These are phyloP conservation scores for Pichia norvegensis DNA, from an alignment of 1,139 yeast genomes.

Conservation along the genomic window DNA sequence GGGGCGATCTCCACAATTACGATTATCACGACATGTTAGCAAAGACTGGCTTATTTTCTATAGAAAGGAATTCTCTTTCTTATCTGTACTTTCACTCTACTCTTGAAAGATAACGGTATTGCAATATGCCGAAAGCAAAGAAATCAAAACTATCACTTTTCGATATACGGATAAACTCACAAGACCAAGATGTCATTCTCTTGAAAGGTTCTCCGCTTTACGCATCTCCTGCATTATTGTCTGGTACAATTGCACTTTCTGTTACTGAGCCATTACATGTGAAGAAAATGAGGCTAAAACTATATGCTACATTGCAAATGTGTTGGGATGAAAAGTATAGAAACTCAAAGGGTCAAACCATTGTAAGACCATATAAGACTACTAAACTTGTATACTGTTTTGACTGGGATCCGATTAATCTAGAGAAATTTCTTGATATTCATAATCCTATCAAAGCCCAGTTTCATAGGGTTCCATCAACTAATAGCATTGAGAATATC, in stretches of 20 bases:
- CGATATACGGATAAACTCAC: conserved; percentile 55
- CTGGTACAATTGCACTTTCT: conserved; percentile 73
- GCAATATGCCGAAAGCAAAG: conserved; percentile 15
- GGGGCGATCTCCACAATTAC: no score
- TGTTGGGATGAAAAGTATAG: conserved; percentile 47
- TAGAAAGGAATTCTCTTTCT: no score
- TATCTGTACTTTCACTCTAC: no score
- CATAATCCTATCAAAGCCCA: conserved; percentile 14
- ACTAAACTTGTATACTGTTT: conserved; percentile 67
- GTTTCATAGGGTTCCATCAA: conserved; percentile 14
- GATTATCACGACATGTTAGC: background rate
- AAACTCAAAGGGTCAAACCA: conserved; percentile 37
- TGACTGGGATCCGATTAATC: conserved; percentile 64
- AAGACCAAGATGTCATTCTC: conserved; percentile 73
- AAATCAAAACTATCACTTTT: conserved; percentile 39
- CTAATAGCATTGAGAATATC: conserved; percentile 10
- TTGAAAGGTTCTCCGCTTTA: conserved; percentile 71
- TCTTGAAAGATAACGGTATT: no score
- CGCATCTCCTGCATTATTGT: conserved; percentile 67
- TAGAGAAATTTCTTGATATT: conserved; percentile 27
- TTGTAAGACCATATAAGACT: conserved; percentile 47
- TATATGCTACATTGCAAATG: conserved; percentile 57
- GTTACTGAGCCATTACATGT: conserved; percentile 69
- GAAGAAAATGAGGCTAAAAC: conserved; percentile 51
- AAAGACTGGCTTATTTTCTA: background rate